These are phyloP conservation scores for Purpureocillium lavendulum DNA, from an alignment of 2,329 filamentous ascomycete species.

Conservation along the genomic window DNA sequence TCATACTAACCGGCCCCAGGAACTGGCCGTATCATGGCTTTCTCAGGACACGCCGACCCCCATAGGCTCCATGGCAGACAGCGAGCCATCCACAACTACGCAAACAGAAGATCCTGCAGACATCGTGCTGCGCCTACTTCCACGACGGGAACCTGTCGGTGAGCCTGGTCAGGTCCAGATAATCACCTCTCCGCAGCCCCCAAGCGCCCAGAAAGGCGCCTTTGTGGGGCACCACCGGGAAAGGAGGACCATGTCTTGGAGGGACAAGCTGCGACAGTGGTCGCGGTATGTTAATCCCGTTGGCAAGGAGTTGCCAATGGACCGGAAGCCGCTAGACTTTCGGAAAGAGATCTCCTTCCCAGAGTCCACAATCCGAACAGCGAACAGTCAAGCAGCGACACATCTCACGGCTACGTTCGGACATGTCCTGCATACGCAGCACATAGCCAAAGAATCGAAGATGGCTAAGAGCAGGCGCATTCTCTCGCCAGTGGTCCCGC, in stretches of 20 bases:
- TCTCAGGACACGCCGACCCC: conserved; percentile 11
- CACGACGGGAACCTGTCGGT: conserved; percentile 12
- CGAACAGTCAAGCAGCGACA: neutral
- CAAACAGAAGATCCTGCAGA: conserved; percentile 32
- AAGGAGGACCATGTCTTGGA: conserved; percentile 23
- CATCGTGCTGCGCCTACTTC: conserved; percentile 36
- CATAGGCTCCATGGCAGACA: neutral
- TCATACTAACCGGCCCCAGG: conserved; percentile 8
- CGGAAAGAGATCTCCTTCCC: neutral
- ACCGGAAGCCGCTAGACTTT: neutral
- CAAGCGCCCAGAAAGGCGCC: conserved; percentile 2
- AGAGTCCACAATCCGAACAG: neutral
- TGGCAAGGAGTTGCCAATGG: neutral
- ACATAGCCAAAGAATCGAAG: conserved; percentile 4
- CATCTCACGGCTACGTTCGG: conserved; percentile 40
- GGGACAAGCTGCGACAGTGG: conserved; percentile 23
- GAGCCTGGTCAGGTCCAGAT: conserved; percentile 10
- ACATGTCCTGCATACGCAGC: conserved; percentile 33
- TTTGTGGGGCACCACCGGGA: conserved; percentile 20
- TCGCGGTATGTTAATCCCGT: conserved; percentile 16
- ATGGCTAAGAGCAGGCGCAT: conserved; percentile 19
- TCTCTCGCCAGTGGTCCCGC: conserved; percentile 37
- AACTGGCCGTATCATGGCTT: conserved; percentile 34
- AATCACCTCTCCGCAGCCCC: conserved; percentile 7
- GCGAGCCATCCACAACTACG: conserved; percentile 2